phyloP scores from a whole-genome alignment of 306 rosid genomes.

The Vigna hirtella region DNA sequence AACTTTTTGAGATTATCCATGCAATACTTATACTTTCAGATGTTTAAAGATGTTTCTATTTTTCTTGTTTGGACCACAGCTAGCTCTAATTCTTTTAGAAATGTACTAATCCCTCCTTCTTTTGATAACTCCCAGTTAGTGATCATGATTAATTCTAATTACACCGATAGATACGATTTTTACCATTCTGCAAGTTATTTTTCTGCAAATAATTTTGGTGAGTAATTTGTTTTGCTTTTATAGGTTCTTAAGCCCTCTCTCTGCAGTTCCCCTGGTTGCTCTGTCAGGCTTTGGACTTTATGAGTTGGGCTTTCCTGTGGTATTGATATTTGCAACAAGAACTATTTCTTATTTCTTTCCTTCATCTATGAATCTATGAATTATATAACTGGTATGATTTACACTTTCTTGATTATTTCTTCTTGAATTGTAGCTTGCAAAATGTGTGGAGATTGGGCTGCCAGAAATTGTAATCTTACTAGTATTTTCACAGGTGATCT shows the following conservation, averaged over 20 bases:
- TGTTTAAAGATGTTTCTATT: neutral
- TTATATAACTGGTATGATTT: conserved; percentile 26
- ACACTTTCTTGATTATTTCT: conserved; percentile 27
- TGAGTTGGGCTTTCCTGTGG: conserved; percentile 90
- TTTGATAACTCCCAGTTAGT: conserved; percentile 10
- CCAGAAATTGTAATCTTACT: conserved; percentile 79
- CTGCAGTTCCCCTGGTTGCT: conserved; percentile 91
- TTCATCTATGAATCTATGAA: conserved; percentile 11
- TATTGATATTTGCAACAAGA: conserved; percentile 48
- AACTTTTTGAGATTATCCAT: conserved; percentile 1
- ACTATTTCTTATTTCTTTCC: conserved; percentile 2
- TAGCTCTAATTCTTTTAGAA: conserved; percentile 7
- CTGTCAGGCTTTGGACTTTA: conserved; percentile 90
- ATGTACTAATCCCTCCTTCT: neutral
- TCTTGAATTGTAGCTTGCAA: conserved; percentile 68
- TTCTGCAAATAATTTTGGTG: conserved; percentile 9
- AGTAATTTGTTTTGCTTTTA: conserved; percentile 41
- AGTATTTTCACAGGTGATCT: conserved; percentile 81
- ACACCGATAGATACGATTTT: neutral
- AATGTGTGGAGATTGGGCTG: conserved; percentile 93
- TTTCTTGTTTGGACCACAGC: neutral
- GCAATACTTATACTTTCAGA: conserved; percentile 2
- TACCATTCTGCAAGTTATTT: neutral
- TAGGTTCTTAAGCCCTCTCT: conserved; percentile 90
- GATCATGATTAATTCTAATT: conserved; percentile 7